phyloP scores from a whole-genome alignment of 2,329 filamentous ascomycete species.

The Fusarium luffae region DNA sequence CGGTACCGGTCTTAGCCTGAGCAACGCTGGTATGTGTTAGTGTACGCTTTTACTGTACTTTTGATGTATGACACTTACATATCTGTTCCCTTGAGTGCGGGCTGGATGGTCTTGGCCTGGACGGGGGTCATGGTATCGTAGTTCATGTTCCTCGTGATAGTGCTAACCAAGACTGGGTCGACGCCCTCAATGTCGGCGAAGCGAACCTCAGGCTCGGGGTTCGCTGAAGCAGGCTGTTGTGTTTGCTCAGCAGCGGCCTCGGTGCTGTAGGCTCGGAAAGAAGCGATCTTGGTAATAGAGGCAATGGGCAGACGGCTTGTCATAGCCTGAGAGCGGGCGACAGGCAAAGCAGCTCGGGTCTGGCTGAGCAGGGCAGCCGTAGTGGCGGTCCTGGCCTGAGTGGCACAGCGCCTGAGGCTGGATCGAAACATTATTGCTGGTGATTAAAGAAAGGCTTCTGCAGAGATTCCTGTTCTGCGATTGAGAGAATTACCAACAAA shows the following conservation, averaged over 20 bases:
- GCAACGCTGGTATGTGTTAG: conserved; percentile 68
- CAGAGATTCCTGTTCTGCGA: conserved; percentile 18
- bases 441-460: conserved; percentile 1
- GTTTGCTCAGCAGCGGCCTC: conserved; percentile 49
- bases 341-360: conserved; percentile 43
- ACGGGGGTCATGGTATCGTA: conserved; percentile 93
- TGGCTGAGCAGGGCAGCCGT: conserved; percentile 47
- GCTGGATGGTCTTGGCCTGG: conserved; percentile 83
- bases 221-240: conserved; percentile 10
- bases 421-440: conserved; percentile 50
- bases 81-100: conserved; percentile 82
- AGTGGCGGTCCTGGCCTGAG: conserved; percentile 49
- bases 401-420: conserved; percentile 55
- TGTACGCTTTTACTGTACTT: not conserved
- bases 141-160: conserved; percentile 77
- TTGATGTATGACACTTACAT: conserved; percentile 68
- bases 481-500: conserved; percentile 15
- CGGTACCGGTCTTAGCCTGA: conserved; percentile 96
- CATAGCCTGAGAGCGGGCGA: conserved; percentile 41
- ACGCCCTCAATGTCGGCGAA: conserved; percentile 66
- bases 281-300: conserved; percentile 40
- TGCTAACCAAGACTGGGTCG: conserved; percentile 71
- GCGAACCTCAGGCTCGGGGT: conserved; percentile 47
- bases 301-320: conserved; percentile 28
- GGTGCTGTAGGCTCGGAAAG: conserved; percentile 54